Base-by-base conservation (phyloP, 2,329 filamentous ascomycete genomes). In the Colletotrichum brevisporum region DNA sequence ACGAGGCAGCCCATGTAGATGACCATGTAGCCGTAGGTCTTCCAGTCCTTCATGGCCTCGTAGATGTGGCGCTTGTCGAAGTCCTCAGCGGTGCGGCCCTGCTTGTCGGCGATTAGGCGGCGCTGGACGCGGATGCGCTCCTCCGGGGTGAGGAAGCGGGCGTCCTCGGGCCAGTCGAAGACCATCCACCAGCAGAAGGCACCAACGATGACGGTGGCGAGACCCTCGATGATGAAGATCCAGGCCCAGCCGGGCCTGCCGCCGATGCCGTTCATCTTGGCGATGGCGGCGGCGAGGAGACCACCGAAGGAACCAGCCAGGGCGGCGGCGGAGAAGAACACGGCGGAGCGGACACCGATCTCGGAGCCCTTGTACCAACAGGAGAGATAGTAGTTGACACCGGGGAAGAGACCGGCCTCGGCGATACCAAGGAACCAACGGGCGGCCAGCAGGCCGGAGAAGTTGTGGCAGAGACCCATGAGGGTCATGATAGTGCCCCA, bases 301-400 rank as follows among this genome's bases (percentile, higher is more conserved):
- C 91, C 91, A 75, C 91, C 91, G 67, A 93, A 93, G 0, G 90
- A 93, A 1, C 93, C 93, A 0, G 92, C 92, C 0, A 95, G 81
- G 0, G 93, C 92, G 0, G 93, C 93, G 0, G 92, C 92, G 0
- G 91, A 93, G 82, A 95, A 95, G 84, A 95, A 94, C 50, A 94
- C 89, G 16, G 92, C 91, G 66, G 79, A 89, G 36, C 93, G 87
- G 9, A 93, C 86, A 48, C 92, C 92, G 59, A 95, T 91, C 73
- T 96, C 93, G 1, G 86, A 88, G 9, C 92, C 85, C 76, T 89
- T 92, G 76, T 95, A 96, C 92, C 92, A 95, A 75, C 91, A 94
- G 0, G 89, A 91, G 0, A 95, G 84, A 75, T 94, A 94, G 81
- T 89, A 79, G 81, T 89, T 80, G 81, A 92, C 87, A 2, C 90